phyloP scores from a whole-genome alignment of 257 asterid species.

The Cruciata laevipes region DNA sequence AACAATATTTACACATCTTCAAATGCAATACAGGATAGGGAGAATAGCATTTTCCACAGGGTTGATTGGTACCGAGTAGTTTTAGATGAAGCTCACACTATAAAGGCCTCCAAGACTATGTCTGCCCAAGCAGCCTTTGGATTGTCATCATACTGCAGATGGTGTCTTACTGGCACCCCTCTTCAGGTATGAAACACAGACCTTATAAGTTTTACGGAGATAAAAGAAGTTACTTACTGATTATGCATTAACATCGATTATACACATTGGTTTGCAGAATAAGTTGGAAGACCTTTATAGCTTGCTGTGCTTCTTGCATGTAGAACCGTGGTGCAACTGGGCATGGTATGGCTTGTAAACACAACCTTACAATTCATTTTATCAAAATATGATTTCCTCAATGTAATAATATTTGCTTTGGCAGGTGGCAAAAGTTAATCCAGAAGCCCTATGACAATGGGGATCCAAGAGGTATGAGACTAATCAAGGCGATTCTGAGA shows the following conservation, averaged over 20 bases:
- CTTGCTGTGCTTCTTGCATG: constrained; percentile 81
- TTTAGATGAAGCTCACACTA: constrained; percentile 84
- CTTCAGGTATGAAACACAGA: constrained; percentile 47
- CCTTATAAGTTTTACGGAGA: neutral
- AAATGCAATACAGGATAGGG: constrained; percentile 30
- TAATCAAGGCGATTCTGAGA: constrained; percentile 70
- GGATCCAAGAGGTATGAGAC: constrained; percentile 58
- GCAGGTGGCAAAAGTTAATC: constrained; percentile 80
- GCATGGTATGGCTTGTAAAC: constrained; percentile 47
- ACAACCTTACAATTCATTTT: neutral
- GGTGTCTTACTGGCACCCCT: constrained; percentile 95
- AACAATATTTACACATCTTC: too few relatives aligned
- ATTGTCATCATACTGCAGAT: constrained; percentile 62
- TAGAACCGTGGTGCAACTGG: constrained; percentile 98
- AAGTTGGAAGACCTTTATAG: constrained; percentile 76
- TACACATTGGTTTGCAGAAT: constrained; percentile 42
- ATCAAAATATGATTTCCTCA: neutral
- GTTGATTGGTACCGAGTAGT: constrained; percentile 88
- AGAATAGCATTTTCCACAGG: constrained; percentile 58
- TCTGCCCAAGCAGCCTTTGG: constrained; percentile 73
- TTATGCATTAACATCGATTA: neutral
- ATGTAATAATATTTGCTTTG: constrained; percentile 1
- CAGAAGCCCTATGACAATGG: constrained; percentile 79
- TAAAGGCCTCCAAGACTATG: constrained; percentile 59
- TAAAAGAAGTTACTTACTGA: too few relatives aligned